Percentiles rank a stretch among this genome's conserved stretches.
Conservation (phyloP, 2,329 filamentous ascomycete species). For the Alternaria sp. region DNA sequence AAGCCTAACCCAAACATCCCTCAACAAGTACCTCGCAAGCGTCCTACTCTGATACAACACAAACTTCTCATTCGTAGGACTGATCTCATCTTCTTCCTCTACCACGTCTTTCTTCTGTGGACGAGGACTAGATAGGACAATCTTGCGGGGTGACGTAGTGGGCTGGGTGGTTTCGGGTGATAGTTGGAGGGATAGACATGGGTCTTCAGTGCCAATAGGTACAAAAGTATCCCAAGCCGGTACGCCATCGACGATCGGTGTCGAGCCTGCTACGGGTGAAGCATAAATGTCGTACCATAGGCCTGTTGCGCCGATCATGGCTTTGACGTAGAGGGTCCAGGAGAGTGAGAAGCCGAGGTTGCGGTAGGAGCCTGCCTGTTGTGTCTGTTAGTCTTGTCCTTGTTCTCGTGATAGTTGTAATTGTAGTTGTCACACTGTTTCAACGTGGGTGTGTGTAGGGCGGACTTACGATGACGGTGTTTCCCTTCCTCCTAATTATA, state of each 20-base stretch:
- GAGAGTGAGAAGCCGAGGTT: slow-evolving; percentile 20
- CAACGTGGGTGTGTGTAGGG: neutral
- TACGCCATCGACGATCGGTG: neutral
- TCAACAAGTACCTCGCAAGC: slow-evolving; percentile 15
- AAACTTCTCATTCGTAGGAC: slow-evolving; percentile 12
- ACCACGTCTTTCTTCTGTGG: neutral
- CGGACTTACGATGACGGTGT: slow-evolving; percentile 6
- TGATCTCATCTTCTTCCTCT: neutral
- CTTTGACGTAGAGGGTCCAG: slow-evolving; percentile 19
- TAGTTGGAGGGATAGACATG: neutral
- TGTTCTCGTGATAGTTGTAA: neutral
- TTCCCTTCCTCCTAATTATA: slow-evolving; percentile 12
- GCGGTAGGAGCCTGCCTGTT: slow-evolving; percentile 19
- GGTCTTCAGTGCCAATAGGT: neutral
- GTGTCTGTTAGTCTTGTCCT: neutral
- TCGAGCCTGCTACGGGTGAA: slow-evolving; percentile 2
- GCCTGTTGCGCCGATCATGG: slow-evolving; percentile 9
- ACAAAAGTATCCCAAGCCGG: slow-evolving; percentile 17
- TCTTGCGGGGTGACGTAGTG: neutral
- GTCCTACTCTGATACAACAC: slow-evolving; percentile 20
- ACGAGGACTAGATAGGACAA: neutral
- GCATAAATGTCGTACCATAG: slow-evolving; percentile 25
- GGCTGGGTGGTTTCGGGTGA: neutral
- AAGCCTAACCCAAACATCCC: slow-evolving; percentile 13
- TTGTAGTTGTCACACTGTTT: neutral